Evolutionary conservation across 2,329 filamentous ascomycete species (phyloP), one percentile per base, ranked within the genome.

Genomic region (Magnaporthales sp.): DNA sequence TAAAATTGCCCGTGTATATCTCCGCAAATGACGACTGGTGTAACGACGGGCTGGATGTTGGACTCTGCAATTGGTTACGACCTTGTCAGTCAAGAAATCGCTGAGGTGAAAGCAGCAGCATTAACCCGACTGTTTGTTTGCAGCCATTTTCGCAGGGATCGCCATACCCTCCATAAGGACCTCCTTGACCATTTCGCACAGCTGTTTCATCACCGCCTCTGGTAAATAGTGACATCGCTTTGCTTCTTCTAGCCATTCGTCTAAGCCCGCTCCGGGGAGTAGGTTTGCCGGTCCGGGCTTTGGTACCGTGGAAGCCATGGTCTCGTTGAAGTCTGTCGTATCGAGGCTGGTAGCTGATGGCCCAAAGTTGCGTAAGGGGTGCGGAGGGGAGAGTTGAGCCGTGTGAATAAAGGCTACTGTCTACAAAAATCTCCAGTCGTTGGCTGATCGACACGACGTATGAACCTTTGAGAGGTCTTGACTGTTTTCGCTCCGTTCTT

Each of bases 1-100:
- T 99, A 98, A 78, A 98, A 98, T 80, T 99, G 95, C 73, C 95
- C 95, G 79, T 99, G 95, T 69, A 99, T 98, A 76, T 99, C 95
- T 75, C 95, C 95, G 75, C 95, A 98, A 70, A 99, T 91, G 5
- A 95, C 99, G 69, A 99, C 95, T 7, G 95, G 95, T 0, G 95
- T 97, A 66, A 91, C 88, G 24, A 99, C 94, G n/a, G 95, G 95
- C 77, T 98, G 95, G 68, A 99, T 98, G 77, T 99, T 99, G 70
- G 93, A 97, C 80, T 99, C 95, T 96, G 72, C 9, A 13, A 26
- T 24, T 63, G 4, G 62, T 67, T 61, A 64, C 32, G 61, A 19
- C 38, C 38, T 51, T 51, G 46, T 67, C 22, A 24, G 32, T 63
- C 30, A 24, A 9, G 38, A 11, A 26, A n/a, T 19, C n/a, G 19